Evolutionary conservation across 2,329 filamentous ascomycete species (phyloP).

Genomic region (Aureobasidium sp.): DNA sequence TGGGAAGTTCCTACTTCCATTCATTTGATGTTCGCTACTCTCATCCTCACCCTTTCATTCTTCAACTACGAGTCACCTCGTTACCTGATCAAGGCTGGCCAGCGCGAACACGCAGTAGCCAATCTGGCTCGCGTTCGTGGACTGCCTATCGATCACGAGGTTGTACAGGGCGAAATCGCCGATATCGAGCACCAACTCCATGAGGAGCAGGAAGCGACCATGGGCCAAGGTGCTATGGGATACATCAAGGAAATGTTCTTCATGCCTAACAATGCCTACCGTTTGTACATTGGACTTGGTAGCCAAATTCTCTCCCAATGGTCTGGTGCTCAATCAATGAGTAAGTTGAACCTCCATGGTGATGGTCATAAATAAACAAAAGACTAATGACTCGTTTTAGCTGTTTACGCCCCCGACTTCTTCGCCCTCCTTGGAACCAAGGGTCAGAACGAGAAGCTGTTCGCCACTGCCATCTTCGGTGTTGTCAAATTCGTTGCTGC

Average conservation of each 20-base stretch:
- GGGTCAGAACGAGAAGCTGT: constrained; percentile 56
- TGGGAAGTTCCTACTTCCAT: constrained; percentile 61
- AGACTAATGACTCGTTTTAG: too few relatives aligned
- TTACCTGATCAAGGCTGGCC: constrained; percentile 56
- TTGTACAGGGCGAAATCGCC: constrained; percentile 42
- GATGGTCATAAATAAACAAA: too few relatives aligned
- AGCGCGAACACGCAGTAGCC: constrained; percentile 52
- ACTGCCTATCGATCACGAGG: constrained; percentile 53
- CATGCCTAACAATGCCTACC: constrained; percentile 60
- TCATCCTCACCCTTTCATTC: constrained; percentile 60
- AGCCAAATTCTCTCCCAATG: constrained; percentile 64
- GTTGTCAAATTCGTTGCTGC: constrained; percentile 61
- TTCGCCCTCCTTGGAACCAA: constrained; percentile 62
- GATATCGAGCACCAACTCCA: constrained; percentile 56
- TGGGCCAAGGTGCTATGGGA: constrained; percentile 52
- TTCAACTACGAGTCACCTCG: constrained; percentile 55
- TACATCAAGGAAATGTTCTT: constrained; percentile 60
- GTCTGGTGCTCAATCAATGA: constrained; percentile 61
- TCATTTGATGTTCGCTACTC: constrained; percentile 64
- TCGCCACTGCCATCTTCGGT: constrained; percentile 65
- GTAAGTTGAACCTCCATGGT: too few relatives aligned
- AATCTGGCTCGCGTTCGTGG: constrained; percentile 50
- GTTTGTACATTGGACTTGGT: constrained; percentile 56
- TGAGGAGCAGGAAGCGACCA: constrained; percentile 60
- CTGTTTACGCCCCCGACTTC: constrained; percentile 63